A percentile compares a stretch with the other conserved stretches of the same genome.
Evolutionary conservation across 768 basidiomycete species (phyloP).

Genomic region (Boletus pseudopeckii): DNA sequence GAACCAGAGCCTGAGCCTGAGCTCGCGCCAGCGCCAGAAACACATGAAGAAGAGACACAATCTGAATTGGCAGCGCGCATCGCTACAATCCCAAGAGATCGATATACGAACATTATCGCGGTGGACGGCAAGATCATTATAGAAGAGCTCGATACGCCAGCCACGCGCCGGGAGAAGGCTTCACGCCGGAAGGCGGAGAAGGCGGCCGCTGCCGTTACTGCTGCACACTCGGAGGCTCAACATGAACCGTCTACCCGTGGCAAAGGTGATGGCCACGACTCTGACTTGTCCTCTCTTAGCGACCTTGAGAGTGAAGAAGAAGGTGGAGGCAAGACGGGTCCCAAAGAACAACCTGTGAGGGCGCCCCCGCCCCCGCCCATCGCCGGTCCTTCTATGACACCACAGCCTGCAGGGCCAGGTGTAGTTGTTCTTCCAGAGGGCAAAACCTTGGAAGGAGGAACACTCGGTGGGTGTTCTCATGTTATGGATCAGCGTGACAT

Average conservation of each 20-base stretch:
- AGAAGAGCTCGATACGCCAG: conserved; percentile 71
- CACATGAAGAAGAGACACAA: conserved; percentile 8
- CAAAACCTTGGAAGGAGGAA: conserved; percentile 48
- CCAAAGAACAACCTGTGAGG: conserved; percentile 4
- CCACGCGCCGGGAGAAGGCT: conserved; percentile 58
- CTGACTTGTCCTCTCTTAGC: conserved; percentile 46
- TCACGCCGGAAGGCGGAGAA: conserved; percentile 43
- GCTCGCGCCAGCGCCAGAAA: not conserved
- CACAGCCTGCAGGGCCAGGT: conserved; percentile 27
- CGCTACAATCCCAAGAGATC: conserved; percentile 27
- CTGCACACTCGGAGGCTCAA: conserved; percentile 4
- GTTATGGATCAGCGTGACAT: not conserved
- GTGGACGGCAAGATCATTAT: conserved; percentile 57
- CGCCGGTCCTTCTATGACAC: conserved; percentile 5
- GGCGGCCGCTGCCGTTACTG: conserved; percentile 26
- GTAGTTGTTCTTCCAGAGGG: conserved; percentile 34
- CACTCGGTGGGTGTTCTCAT: conserved; percentile 50
- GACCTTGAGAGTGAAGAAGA: conserved; percentile 38
- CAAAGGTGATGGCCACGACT: conserved; percentile 29
- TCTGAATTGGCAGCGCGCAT: conserved; percentile 26
- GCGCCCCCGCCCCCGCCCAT: conserved; percentile 3
- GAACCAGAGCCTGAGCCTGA: not conserved
- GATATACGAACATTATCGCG: conserved; percentile 28
- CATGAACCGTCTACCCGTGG: not conserved
- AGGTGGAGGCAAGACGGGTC: conserved; percentile 3